These are phyloP conservation scores for Vachellia collinsii DNA, from an alignment of 306 rosid genomes.

Conservation along the genomic window DNA sequence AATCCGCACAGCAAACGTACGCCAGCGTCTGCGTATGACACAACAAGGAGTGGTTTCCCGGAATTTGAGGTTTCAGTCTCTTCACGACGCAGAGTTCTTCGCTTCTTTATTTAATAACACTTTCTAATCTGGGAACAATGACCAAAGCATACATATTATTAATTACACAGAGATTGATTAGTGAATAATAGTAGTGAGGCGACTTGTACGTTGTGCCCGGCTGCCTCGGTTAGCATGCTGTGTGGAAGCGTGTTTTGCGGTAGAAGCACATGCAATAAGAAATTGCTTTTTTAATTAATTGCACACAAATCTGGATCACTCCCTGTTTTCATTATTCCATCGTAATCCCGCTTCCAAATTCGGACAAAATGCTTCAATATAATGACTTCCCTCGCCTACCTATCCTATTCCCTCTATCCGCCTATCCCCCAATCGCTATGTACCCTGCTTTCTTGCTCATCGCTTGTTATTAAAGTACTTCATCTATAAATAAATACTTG, in stretches of 20 bases:
- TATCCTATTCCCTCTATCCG: not conserved
- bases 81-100: not conserved
- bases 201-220: slow-evolving; percentile 31
- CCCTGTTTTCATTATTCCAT: slow-evolving; percentile 23
- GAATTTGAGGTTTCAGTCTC: slow-evolving; percentile 16
- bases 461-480: not conserved
- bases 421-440: not conserved
- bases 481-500: no score
- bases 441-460: not conserved
- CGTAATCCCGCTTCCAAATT: slow-evolving; percentile 7
- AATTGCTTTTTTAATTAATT: not conserved
- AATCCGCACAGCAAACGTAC: not conserved
- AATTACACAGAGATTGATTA: no score
- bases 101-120: not conserved
- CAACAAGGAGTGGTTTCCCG: slow-evolving; percentile 30
- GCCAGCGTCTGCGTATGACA: not conserved
- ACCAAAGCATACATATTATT: not conserved
- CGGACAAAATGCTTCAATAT: slow-evolving; percentile 5
- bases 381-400: not conserved
- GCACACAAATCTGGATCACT: not conserved
- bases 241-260: slow-evolving; percentile 47
- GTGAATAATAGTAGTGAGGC: not conserved
- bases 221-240: slow-evolving; percentile 34
- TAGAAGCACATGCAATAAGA: slow-evolving; percentile 48
- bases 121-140: not conserved